A percentile compares a stretch with the other conserved stretches of the same genome.
These are phyloP conservation scores for Schizochytrium sp. DNA, from an alignment of 108 stramenopile genomes.

Conservation along the genomic window DNA sequence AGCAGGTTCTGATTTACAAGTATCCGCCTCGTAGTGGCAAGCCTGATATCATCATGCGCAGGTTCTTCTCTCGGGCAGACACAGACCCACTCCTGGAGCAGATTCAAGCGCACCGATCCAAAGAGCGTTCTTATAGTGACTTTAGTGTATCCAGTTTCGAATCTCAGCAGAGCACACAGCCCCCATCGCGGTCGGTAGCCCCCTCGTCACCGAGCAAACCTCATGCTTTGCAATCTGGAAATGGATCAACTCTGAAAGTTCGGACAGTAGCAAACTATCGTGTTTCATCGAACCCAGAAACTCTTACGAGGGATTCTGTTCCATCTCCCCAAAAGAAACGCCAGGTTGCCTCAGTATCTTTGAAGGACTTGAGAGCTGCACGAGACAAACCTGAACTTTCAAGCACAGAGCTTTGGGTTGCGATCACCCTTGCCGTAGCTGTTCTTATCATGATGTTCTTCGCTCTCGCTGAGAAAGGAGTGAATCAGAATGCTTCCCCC, in stretches of 20 bases:
- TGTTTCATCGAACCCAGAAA: neutral
- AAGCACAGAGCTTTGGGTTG: slow-evolving; percentile 28
- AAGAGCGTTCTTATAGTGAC: neutral
- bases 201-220: neutral
- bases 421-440: neutral
- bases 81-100: neutral
- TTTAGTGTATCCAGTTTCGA: too few species aligned
- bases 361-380: neutral
- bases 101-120: neutral
- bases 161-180: neutral
- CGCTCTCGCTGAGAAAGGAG: neutral
- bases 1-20: slow-evolving; percentile 50
- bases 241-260: neutral
- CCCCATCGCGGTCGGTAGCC: neutral
- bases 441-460: neutral
- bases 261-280: neutral
- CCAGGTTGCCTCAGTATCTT: too few species aligned
- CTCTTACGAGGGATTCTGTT: neutral
- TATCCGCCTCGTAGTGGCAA: neutral
- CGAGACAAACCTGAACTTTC: neutral
- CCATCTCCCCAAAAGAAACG: neutral
- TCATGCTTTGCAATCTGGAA: neutral
- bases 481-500: neutral
- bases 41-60: slow-evolving; percentile 54
- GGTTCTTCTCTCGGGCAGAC: slow-evolving; percentile 1